Conservation (phyloP, 768 basidiomycete species). For the Lentinula aciculospora region DNA sequence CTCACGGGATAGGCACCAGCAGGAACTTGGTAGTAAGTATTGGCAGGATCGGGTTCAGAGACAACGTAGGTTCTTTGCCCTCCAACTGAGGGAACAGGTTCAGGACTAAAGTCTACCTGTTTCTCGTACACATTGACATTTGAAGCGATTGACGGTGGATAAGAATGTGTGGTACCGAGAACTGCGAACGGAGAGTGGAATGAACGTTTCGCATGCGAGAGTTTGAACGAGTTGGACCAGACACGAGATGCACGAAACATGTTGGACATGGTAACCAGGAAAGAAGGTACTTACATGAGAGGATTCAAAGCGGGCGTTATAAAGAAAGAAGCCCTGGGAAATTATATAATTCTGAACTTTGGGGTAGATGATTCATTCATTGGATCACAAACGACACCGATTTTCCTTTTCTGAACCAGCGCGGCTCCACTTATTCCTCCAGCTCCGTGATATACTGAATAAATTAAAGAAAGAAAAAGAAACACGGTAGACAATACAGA, state of each 20-base stretch:
- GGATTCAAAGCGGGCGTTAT: constrained; percentile 6
- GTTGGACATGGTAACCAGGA: constrained; percentile 22
- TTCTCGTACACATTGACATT: constrained; percentile 51
- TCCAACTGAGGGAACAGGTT: constrained; percentile 36
- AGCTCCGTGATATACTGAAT: too few species aligned
- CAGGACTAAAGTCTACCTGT: constrained; percentile 44
- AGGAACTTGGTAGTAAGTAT: constrained; percentile 63
- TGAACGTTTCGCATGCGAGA: constrained; percentile 29
- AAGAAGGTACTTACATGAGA: constrained; percentile 8
- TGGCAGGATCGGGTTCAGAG: constrained; percentile 60
- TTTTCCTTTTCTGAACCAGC: not conserved
- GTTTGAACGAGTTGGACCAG: constrained; percentile 17
- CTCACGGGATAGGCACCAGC: constrained; percentile 48
- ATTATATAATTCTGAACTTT: constrained; percentile 1
- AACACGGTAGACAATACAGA: not conserved
- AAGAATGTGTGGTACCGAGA: constrained; percentile 33
- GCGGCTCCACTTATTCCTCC: not conserved
- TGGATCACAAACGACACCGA: not conserved
- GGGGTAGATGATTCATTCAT: constrained; percentile 1
- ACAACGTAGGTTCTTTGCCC: constrained; percentile 67
- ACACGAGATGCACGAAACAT: constrained; percentile 15
- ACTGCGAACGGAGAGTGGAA: constrained; percentile 65
- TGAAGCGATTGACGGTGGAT: constrained; percentile 25
- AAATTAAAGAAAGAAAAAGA: too few species aligned
- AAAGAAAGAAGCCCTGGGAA: constrained; percentile 10